Evolutionary conservation across 2,329 filamentous ascomycete genomes (phyloP).

Genomic region (Colletotrichum godetiae): DNA sequence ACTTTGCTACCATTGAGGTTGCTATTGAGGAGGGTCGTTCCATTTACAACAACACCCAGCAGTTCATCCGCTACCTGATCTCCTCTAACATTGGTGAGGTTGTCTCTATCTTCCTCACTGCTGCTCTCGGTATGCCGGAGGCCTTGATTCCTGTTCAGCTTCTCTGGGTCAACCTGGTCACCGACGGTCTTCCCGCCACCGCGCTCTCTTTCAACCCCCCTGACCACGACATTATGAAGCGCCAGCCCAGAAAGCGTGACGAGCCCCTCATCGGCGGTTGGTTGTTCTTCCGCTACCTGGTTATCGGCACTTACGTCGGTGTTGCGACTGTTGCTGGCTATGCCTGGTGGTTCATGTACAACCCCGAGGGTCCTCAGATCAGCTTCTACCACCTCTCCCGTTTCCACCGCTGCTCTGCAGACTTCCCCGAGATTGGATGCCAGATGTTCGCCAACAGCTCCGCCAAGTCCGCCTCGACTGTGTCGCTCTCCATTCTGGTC

Average conservation of each 20-base stretch:
- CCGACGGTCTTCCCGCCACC: slow-evolving; percentile 95
- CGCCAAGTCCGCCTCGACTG: slow-evolving; percentile 90
- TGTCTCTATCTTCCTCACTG: slow-evolving; percentile 98
- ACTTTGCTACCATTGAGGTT: slow-evolving; percentile 97
- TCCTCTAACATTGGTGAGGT: slow-evolving; percentile 99
- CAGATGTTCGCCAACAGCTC: slow-evolving; percentile 89
- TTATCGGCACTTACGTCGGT: slow-evolving; percentile 95
- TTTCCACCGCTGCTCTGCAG: slow-evolving; percentile 90
- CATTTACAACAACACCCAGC: slow-evolving; percentile 99
- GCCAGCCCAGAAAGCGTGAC: slow-evolving; percentile 89
- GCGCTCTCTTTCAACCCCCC: slow-evolving; percentile 97
- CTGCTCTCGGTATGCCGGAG: slow-evolving; percentile 96
- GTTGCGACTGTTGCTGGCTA: slow-evolving; percentile 95
- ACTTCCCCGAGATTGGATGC: slow-evolving; percentile 92
- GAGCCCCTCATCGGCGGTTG: slow-evolving; percentile 93
- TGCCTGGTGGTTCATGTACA: slow-evolving; percentile 99
- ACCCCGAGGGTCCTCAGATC: slow-evolving; percentile 89
- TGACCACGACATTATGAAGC: slow-evolving; percentile 98
- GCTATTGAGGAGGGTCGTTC: slow-evolving; percentile 97
- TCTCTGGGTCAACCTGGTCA: slow-evolving; percentile 98
- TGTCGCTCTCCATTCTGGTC: slow-evolving; percentile 91
- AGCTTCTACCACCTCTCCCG: slow-evolving; percentile 88
- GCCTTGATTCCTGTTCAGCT: slow-evolving; percentile 97
- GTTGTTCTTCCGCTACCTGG: slow-evolving; percentile 97
- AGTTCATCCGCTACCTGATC: slow-evolving; percentile 99